Evolutionary conservation across 2,329 filamentous ascomycete species (phyloP).

Genomic region (Diaporthe australafricana): DNA sequence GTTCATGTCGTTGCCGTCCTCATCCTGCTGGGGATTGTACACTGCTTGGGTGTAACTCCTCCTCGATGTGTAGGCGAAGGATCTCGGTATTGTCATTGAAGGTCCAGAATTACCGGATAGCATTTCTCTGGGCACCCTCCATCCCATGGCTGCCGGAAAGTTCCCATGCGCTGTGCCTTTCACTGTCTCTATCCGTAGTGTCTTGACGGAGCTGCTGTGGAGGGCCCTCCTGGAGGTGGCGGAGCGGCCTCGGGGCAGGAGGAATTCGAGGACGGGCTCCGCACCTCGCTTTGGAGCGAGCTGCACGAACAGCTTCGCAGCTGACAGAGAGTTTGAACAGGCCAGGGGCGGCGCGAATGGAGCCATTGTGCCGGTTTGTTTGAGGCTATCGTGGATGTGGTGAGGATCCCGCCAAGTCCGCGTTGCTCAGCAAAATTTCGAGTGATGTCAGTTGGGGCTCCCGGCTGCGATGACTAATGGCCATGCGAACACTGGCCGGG

Average conservation of each 20-base stretch:
- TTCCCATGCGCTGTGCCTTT: neutral
- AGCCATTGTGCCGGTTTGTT: neutral
- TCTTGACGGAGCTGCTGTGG: conserved; percentile 19
- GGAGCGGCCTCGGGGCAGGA: conserved; percentile 47
- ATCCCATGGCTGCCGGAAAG: neutral
- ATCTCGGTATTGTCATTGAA: neutral
- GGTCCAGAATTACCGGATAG: neutral
- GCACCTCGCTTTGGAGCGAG: conserved; percentile 41
- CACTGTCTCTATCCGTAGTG: neutral
- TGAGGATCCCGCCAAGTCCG: neutral
- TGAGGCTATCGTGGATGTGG: neutral
- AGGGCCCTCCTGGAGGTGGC: conserved; percentile 36
- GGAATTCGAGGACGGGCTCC: conserved; percentile 53
- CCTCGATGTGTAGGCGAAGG: conserved; percentile 51
- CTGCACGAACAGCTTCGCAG: conserved; percentile 48
- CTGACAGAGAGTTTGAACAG: conserved; percentile 40
- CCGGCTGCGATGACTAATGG: conserved; percentile 5
- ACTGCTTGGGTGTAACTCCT: conserved; percentile 60
- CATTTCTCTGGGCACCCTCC: neutral
- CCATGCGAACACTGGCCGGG: conserved; percentile 8
- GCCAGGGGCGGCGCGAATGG: conserved; percentile 24
- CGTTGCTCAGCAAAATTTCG: conserved; percentile 31
- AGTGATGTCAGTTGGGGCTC: conserved; percentile 26
- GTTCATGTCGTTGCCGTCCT: conserved; percentile 85
- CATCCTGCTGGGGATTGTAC: conserved; percentile 81